phyloP scores from a whole-genome alignment of 805 yeast species.

The Saccharomycopsis fodiens region DNA sequence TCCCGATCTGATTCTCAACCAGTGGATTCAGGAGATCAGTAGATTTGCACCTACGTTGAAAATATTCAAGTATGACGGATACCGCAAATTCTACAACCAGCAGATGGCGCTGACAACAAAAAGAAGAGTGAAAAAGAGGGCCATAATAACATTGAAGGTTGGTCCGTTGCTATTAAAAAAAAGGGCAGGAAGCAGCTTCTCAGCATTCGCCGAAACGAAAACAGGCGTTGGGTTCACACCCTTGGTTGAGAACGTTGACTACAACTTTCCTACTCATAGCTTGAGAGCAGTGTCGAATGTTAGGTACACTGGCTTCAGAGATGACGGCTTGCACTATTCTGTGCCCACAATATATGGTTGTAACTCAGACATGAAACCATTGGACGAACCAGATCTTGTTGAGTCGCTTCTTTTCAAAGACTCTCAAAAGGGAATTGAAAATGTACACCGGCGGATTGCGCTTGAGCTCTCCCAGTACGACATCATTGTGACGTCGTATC shows the following conservation, averaged over 20 bases:
- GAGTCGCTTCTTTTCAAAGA: conserved; percentile 5
- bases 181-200: neutral
- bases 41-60: conserved; percentile 51
- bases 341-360: conserved; percentile 13
- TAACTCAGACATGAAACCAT: conserved; percentile 1
- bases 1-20: conserved; percentile 75
- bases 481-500: conserved; percentile 73
- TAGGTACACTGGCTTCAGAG: neutral
- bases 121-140: conserved; percentile 17
- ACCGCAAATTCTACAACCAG: conserved; percentile 26
- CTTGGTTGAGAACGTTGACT: neutral
- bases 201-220: conserved; percentile 2
- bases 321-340: conserved; percentile 2
- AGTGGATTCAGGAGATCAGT: conserved; percentile 76
- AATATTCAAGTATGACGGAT: conserved; percentile 60
- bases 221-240: neutral
- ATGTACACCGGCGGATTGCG: conserved; percentile 30
- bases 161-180: neutral
- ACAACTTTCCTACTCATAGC: neutral
- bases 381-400: conserved; percentile 1
- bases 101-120: neutral
- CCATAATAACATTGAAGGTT: neutral
- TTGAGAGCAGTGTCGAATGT: conserved; percentile 11
- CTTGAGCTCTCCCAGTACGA: conserved; percentile 56
- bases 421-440: conserved; percentile 1